Conservation (phyloP, 2,329 filamentous ascomycete genomes). For the Cladosporium sp. region DNA sequence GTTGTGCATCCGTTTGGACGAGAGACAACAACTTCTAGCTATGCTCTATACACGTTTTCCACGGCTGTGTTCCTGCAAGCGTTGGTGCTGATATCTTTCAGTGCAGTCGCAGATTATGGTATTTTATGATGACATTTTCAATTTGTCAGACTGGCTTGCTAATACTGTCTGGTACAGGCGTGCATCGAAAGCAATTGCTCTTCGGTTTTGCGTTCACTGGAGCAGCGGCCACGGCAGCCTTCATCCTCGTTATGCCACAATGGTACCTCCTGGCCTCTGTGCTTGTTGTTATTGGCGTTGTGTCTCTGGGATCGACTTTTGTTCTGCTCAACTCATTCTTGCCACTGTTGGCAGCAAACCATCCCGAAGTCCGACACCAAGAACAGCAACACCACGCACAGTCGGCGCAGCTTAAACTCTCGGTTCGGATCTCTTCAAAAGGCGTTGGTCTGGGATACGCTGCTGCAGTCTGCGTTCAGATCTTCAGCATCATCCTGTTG, state of each 20-base stretch:
- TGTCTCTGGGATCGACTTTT: conserved; percentile 90
- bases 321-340: conserved; percentile 93
- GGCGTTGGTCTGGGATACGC: conserved; percentile 90
- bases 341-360: conserved; percentile 80
- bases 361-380: conserved; percentile 54
- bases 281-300: conserved; percentile 82
- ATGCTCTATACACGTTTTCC: conserved; percentile 94
- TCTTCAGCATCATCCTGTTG: conserved; percentile 72
- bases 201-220: conserved; percentile 77
- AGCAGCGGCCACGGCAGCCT: conserved; percentile 74
- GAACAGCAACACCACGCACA: conserved; percentile 23
- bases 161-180: conserved; percentile 33
- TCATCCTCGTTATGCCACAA: conserved; percentile 70
- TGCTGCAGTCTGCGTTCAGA: conserved; percentile 77
- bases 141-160: background rate
- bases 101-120: conserved; percentile 88
- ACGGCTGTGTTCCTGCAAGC: conserved; percentile 83
- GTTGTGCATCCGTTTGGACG: conserved; percentile 74
- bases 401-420: conserved; percentile 71
- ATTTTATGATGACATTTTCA: conserved; percentile 39
- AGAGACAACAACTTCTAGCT: conserved; percentile 86
- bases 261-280: conserved; percentile 78
- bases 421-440: conserved; percentile 81
- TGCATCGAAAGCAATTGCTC: conserved; percentile 80
- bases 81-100: conserved; percentile 87